These are phyloP conservation scores for Lasiodiplodia hormozganensis DNA, from an alignment of 2,329 filamentous ascomycete species.

Conservation along the genomic window DNA sequence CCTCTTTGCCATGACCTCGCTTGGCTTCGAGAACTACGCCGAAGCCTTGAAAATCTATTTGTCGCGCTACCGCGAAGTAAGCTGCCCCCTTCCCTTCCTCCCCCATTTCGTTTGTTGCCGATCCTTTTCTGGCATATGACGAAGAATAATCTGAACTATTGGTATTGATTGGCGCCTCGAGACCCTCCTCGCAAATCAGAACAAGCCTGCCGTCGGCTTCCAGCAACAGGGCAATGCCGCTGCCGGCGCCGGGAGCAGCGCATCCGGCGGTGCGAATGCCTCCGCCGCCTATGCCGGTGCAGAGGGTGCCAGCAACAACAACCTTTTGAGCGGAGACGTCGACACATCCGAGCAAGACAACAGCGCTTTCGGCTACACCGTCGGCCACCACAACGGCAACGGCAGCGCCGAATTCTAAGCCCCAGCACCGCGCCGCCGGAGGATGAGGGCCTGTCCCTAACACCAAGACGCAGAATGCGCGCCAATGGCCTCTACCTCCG, in stretches of 20 bases:
- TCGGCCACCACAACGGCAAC: conserved; percentile 48
- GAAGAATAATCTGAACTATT: conserved; percentile 52
- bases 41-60: conserved; percentile 98
- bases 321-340: conserved; percentile 52
- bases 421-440: conserved; percentile 35
- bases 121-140: conserved; percentile 43
- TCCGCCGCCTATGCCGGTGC: conserved; percentile 39
- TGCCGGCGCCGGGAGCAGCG: conserved; percentile 39
- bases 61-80: conserved; percentile 96
- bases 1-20: conserved; percentile 96
- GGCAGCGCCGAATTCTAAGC: conserved; percentile 47
- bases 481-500: conserved; percentile 29
- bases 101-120: conserved; percentile 32
- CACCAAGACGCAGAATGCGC: conserved; percentile 29
- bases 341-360: conserved; percentile 51
- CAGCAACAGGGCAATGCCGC: conserved; percentile 42
- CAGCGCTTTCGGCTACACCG: conserved; percentile 50
- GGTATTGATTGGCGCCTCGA: conserved; percentile 63
- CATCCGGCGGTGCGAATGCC: conserved; percentile 33
- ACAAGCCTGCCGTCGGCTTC: conserved; percentile 54
- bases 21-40: conserved; percentile 98
- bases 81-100: conserved; percentile 48
- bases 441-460: conserved; percentile 30
- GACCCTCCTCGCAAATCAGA: conserved; percentile 79
- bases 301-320: conserved; percentile 49